phyloP scores from a whole-genome alignment of 768 basidiomycete genomes.

The Suillus variegatus region DNA sequence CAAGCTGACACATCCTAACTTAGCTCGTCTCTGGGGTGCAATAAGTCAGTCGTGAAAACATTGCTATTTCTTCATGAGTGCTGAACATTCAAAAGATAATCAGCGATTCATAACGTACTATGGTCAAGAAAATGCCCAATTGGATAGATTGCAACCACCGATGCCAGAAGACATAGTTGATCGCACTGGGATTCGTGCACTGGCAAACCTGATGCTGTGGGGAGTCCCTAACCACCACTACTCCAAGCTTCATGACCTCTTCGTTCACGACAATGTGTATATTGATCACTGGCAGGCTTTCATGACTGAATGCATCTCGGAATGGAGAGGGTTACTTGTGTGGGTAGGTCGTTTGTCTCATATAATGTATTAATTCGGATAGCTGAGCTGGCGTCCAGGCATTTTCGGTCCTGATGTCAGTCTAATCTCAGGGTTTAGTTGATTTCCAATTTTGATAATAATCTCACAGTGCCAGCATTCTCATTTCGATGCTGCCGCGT shows the following conservation, averaged over 20 bases:
- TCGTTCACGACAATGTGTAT: conserved; percentile 52
- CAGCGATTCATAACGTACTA: conserved; percentile 52
- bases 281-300: conserved; percentile 49
- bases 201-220: conserved; percentile 43
- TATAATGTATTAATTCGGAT: neutral
- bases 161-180: conserved; percentile 38
- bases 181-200: conserved; percentile 29
- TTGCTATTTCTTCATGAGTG: neutral
- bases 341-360: conserved; percentile 29
- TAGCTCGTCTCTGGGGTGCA: conserved; percentile 44
- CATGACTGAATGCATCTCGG: conserved; percentile 37
- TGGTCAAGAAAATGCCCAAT: conserved; percentile 50
- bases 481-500: conserved; percentile 21
- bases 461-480: conserved; percentile 40
- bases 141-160: conserved; percentile 48
- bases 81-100: conserved; percentile 34
- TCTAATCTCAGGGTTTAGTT: conserved; percentile 19
- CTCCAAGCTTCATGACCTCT: conserved; percentile 43
- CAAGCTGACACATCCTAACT: conserved; percentile 10
- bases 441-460: conserved; percentile 26
- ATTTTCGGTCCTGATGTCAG: conserved; percentile 18
- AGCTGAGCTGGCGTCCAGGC: conserved; percentile 6
- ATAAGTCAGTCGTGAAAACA: conserved; percentile 35
- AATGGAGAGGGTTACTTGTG: conserved; percentile 44
- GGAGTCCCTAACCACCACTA: conserved; percentile 40